Base-by-base conservation (phyloP, 2,329 filamentous ascomycete genomes). In the Coniochaeta hoffmannii region DNA sequence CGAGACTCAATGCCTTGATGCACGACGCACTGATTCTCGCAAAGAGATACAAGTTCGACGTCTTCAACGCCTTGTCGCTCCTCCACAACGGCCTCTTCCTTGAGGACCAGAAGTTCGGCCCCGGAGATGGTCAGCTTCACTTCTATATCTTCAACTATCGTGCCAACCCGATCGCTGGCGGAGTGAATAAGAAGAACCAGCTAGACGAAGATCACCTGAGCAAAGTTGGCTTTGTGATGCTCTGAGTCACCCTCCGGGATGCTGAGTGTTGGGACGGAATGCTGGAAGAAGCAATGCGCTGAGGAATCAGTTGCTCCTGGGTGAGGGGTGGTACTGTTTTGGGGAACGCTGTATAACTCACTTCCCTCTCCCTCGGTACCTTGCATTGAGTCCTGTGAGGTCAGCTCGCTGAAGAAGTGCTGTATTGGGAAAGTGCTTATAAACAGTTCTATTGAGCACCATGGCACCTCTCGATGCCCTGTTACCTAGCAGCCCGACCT, bases 131-230 rank as follows among this genome's bases (percentile, higher is more conserved):
- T 50, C 90, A 94, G 70, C 78, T 99, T 64, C 91, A 99, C 72
- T 99, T 92, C 74, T 99, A 99, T 71, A 78, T 99, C 31, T 99
- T 95, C 80, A 99, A 99, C 74, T 99, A 97, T 77, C 85, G 90
- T 56, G 89, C 90, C 12, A 86, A 89, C 58, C 85, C 86, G n/a
- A 88, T 99, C 65, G 76, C 83, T 0, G 92, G 94, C 51, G 94
- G 94, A 22, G 85, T 97, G 44, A 86, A 97, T 69, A 80, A 81
- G 65, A 83, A 81, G 66, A 96, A 95, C 68, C 75, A 84, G 63
- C 77, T 93, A 36, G 92, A 96, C 67, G 82, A 86, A 62, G 85
- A 86, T 56, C 81, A 82, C 59, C 83, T 91, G 67, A 94, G 92
- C 63, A 93, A 94, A 1, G 85, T 99, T 57, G 94, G 94, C 36